Percentiles rank a stretch among this genome's conserved stretches.
phyloP scores from a whole-genome alignment of 192 early-diverging fungal species.

The Coemansia guatemalensis region DNA sequence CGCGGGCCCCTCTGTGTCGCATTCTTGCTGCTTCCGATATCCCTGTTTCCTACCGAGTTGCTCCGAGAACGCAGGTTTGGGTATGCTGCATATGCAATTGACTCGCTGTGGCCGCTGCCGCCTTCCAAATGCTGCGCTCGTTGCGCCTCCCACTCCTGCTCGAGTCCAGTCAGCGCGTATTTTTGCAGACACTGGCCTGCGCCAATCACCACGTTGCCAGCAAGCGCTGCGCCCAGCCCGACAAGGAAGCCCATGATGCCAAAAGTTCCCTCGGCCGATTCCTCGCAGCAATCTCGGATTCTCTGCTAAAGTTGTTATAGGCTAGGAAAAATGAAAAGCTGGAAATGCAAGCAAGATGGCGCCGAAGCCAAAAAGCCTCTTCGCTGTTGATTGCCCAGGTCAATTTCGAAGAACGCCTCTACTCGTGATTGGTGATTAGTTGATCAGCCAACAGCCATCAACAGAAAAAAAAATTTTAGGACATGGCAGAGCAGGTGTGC shows the following conservation, averaged over 20 bases:
- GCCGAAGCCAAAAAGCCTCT: too few species aligned
- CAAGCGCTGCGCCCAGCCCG: constrained; percentile 39
- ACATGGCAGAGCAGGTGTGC: not conserved
- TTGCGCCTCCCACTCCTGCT: constrained; percentile 38
- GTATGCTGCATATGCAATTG: constrained; percentile 7
- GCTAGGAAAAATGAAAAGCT: too few species aligned
- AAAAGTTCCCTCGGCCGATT: not conserved
- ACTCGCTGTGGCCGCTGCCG: constrained; percentile 10
- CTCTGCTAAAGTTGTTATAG: too few species aligned
- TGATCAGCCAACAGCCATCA: not conserved
- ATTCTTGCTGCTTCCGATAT: not conserved
- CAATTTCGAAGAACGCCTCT: too few species aligned
- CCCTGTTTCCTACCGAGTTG: constrained; percentile 7
- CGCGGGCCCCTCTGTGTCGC: too few species aligned
- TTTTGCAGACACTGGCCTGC: constrained; percentile 54
- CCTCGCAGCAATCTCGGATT: too few species aligned
- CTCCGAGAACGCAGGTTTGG: constrained; percentile 28
- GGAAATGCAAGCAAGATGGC: too few species aligned
- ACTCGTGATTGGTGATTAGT: too few species aligned
- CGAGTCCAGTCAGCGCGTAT: constrained; percentile 42
- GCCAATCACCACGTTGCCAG: constrained; percentile 53
- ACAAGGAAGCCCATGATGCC: constrained; percentile 33
- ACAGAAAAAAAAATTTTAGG: not conserved
- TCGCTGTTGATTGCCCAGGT: too few species aligned
- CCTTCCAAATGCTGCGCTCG: constrained; percentile 16